A percentile compares a stretch with the other conserved stretches of the same genome.
Conservation (phyloP, 2,329 filamentous ascomycete genomes). For the Colletotrichum eremochloae region DNA sequence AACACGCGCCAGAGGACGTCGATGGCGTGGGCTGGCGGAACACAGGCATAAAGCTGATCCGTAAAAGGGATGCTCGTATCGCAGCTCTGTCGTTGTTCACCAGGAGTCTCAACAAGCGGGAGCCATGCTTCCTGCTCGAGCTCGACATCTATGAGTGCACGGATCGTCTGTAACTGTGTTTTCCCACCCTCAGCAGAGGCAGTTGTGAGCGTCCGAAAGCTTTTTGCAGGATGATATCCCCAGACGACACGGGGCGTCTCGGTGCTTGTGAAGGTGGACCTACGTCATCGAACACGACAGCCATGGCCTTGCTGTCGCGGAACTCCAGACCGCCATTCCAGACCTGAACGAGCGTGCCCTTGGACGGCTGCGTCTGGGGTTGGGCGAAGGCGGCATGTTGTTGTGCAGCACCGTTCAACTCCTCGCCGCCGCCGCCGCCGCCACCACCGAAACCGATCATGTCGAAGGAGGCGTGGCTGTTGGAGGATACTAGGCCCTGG, state of each 20-base stretch:
- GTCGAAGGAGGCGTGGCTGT: neutral
- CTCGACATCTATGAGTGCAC: constrained; percentile 66
- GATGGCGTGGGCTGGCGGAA: constrained; percentile 58
- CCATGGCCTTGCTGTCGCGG: constrained; percentile 7
- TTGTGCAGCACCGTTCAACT: too few relatives aligned
- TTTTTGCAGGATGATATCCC: too few relatives aligned
- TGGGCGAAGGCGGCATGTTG: neutral
- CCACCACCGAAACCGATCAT: too few relatives aligned
- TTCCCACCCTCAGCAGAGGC: neutral
- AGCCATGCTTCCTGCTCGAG: constrained; percentile 61
- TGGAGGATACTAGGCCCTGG: neutral
- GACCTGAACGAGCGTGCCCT: constrained; percentile 2
- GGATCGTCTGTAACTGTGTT: constrained; percentile 67
- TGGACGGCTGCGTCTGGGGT: neutral
- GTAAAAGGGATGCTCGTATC: neutral
- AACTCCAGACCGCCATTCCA: constrained; percentile 22
- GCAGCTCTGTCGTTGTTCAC: constrained; percentile 58
- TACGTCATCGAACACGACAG: constrained; percentile 12
- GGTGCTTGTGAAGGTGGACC: neutral
- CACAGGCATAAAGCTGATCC: constrained; percentile 53
- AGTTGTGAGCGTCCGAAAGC: neutral
- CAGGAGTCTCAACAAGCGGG: constrained; percentile 59
- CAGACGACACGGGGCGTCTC: neutral
- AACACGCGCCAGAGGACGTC: constrained; percentile 51
- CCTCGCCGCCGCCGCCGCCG: too few relatives aligned